These are phyloP conservation scores for Cystobasidium slooffiae DNA, from an alignment of 1,284 basidiomycete genomes.

Conservation along the genomic window DNA sequence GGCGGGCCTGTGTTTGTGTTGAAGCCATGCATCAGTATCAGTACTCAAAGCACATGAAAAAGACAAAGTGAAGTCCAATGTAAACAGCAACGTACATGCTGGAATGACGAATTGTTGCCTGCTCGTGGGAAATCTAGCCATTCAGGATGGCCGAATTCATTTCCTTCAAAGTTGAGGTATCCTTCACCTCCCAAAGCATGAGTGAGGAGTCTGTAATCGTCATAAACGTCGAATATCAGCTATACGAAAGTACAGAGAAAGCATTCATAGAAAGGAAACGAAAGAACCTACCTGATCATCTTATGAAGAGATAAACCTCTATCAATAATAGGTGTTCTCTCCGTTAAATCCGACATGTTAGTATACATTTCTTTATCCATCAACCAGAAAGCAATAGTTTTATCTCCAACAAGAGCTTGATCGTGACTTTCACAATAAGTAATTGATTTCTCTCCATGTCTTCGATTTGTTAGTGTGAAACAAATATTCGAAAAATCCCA, in stretches of 20 bases:
- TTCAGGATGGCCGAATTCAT: slow-evolving; percentile 63
- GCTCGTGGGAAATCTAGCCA: slow-evolving; percentile 99
- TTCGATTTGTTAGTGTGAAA: slow-evolving; percentile 86
- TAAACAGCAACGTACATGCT: slow-evolving; percentile 71
- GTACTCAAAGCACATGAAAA: background rate
- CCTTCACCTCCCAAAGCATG: slow-evolving; percentile 94
- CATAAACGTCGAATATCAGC: background rate
- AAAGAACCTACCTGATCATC: slow-evolving; percentile 81
- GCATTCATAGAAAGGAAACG: background rate
- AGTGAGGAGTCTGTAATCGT: slow-evolving; percentile 70
- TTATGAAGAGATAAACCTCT: slow-evolving; percentile 92
- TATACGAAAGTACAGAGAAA: no score
- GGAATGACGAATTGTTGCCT: slow-evolving; percentile 93
- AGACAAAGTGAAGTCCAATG: background rate
- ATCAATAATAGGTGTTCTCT: slow-evolving; percentile 83
- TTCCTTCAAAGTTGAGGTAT: slow-evolving; percentile 97
- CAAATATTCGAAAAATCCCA: slow-evolving; percentile 90
- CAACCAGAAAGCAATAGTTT: slow-evolving; percentile 97
- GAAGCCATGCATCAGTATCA: background rate
- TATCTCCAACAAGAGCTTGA: slow-evolving; percentile 96
- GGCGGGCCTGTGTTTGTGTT: slow-evolving; percentile 53
- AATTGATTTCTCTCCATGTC: slow-evolving; percentile 86
- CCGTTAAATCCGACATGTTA: slow-evolving; percentile 88
- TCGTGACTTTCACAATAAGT: slow-evolving; percentile 97
- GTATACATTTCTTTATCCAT: slow-evolving; percentile 99